phyloP scores from a whole-genome alignment of 2,329 filamentous ascomycete species.

The Ploettnerulaceae sp. region DNA sequence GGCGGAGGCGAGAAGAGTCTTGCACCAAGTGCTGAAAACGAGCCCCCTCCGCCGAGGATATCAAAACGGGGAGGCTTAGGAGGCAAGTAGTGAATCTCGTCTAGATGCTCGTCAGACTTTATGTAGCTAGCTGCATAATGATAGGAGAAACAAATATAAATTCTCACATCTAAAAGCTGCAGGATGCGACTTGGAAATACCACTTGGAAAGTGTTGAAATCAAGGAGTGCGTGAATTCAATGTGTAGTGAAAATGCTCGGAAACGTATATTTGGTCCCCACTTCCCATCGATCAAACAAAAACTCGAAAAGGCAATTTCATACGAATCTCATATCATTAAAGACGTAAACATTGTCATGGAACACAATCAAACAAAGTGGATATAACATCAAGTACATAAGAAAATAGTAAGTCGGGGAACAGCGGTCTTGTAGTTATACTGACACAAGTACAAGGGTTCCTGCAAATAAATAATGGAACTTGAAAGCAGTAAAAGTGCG shows the following conservation, averaged over 20 bases:
- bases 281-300: not conserved
- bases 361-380: no score
- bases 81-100: slow-evolving; percentile 84
- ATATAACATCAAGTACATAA: not conserved
- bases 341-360: no score
- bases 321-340: no score
- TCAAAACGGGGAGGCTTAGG: slow-evolving; percentile 64
- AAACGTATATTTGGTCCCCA: not conserved
- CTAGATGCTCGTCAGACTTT: slow-evolving; percentile 41
- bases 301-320: no score
- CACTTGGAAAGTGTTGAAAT: no score
- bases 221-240: no score
- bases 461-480: slow-evolving; percentile 1
- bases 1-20: slow-evolving; percentile 73
- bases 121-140: not conserved
- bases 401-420: no score
- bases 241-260: not conserved
- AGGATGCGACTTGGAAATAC: no score
- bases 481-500: slow-evolving; percentile 6
- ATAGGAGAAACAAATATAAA: not conserved
- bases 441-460: not conserved
- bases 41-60: slow-evolving; percentile 83
- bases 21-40: slow-evolving; percentile 82
- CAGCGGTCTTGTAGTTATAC: no score
- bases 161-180: not conserved